Conservation (phyloP, 768 basidiomycete species). For the Pleurotus giganteus region DNA sequence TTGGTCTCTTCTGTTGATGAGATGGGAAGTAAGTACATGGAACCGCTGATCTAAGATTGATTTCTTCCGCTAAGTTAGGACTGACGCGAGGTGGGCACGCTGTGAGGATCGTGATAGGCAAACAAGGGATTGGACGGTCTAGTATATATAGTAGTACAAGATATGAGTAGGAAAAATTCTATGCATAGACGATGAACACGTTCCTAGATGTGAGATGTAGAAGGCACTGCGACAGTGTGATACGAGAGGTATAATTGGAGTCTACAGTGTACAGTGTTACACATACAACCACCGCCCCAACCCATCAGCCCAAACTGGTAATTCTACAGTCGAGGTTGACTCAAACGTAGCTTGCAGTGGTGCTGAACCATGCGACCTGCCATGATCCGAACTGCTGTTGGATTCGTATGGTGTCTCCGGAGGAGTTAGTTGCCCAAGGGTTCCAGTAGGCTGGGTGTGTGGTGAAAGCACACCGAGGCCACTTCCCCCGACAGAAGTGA, state of each 20-base stretch:
- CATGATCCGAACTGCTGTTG: not conserved
- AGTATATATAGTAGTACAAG: not conserved
- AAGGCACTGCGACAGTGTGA: not conserved
- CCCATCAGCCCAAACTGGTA: slow-evolving; percentile 14
- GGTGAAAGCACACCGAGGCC: slow-evolving; percentile 86
- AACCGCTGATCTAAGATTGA: not conserved
- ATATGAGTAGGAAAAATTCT: not conserved
- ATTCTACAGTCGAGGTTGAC: not conserved
- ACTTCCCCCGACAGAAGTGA: slow-evolving; percentile 90
- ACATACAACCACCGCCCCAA: slow-evolving; percentile 15
- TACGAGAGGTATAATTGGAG: not conserved
- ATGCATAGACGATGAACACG: not conserved
- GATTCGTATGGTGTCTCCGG: slow-evolving; percentile 42
- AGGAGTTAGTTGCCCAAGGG: slow-evolving; percentile 44
- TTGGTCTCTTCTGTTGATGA: too few relatives aligned
- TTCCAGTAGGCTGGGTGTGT: slow-evolving; percentile 25
- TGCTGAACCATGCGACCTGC: not conserved
- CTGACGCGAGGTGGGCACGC: not conserved
- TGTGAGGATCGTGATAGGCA: not conserved
- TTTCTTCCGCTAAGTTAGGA: not conserved
- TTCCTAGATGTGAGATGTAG: not conserved
- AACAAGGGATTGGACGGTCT: not conserved
- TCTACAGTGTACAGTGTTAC: not conserved
- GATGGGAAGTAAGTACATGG: not conserved
- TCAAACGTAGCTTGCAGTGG: slow-evolving; percentile 7